Conservation (phyloP, 2,329 filamentous ascomycete genomes). For the Diaporthe citri region DNA sequence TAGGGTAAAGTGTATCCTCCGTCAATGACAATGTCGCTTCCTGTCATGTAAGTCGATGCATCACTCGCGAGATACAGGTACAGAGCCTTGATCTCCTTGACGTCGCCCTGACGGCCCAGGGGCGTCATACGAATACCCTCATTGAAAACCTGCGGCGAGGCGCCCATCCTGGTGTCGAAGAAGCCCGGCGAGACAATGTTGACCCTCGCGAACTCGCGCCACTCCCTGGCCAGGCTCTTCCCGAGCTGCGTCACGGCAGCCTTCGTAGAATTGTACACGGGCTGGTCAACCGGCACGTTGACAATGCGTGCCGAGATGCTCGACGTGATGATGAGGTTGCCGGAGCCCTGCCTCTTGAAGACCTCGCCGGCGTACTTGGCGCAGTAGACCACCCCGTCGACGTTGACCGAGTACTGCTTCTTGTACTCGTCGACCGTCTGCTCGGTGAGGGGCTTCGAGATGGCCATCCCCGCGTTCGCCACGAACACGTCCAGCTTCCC, state of each 20-base stretch:
- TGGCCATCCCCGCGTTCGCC: constrained; percentile 62
- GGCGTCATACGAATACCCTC: constrained; percentile 64
- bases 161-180: constrained; percentile 69
- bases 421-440: constrained; percentile 64
- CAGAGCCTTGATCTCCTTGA: constrained; percentile 74
- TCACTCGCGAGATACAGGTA: constrained; percentile 67
- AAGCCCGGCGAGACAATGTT: constrained; percentile 49
- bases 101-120: constrained; percentile 69
- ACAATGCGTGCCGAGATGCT: constrained; percentile 64
- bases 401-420: constrained; percentile 66
- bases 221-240: constrained; percentile 67
- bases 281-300: constrained; percentile 66
- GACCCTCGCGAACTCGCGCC: constrained; percentile 39
- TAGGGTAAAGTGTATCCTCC: constrained; percentile 48
- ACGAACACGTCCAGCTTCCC: constrained; percentile 58
- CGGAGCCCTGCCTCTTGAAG: constrained; percentile 57
- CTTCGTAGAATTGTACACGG: constrained; percentile 69
- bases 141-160: constrained; percentile 55
- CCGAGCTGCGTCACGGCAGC: constrained; percentile 68
- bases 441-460: constrained; percentile 67
- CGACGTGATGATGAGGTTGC: constrained; percentile 65
- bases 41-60: constrained; percentile 64
- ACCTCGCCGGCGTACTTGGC: constrained; percentile 58
- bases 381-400: constrained; percentile 61
- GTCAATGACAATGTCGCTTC: constrained; percentile 62